phyloP scores from a whole-genome alignment of 495 filamentous ascomycete species.

The Aspergillus taichungensis region DNA sequence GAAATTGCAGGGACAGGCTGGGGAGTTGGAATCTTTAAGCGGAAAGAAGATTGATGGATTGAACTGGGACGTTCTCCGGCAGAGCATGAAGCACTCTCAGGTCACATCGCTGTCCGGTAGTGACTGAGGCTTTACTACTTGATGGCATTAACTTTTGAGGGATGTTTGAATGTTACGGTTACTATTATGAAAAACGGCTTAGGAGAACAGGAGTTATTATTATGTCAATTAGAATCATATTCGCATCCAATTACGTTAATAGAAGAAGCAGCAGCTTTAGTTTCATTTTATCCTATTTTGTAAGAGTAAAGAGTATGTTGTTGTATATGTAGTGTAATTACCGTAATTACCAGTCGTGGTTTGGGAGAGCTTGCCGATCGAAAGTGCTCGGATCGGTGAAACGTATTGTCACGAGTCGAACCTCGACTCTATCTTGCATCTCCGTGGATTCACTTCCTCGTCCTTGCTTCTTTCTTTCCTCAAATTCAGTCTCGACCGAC shows the following conservation, averaged over 20 bases:
- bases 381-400: background rate
- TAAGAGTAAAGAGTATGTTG: background rate
- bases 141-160: no score
- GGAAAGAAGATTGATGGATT: conserved; percentile 43
- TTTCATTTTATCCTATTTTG: background rate
- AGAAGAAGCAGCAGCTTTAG: conserved; percentile 1
- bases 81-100: conserved; percentile 28
- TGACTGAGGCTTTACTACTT: conserved; percentile 5
- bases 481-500: background rate
- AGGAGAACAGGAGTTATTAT: conserved; percentile 9
- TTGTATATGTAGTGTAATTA: conserved; percentile 2
- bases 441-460: no score
- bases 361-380: background rate
- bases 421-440: background rate
- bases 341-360: background rate
- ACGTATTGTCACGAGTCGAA: conserved; percentile 11
- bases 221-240: background rate
- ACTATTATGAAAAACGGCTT: conserved; percentile 8
- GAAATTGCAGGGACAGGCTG: conserved; percentile 26
- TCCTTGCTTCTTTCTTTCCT: no score
- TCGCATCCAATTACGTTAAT: background rate
- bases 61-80: conserved; percentile 43
- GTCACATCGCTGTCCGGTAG: conserved; percentile 10
- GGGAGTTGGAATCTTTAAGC: conserved; percentile 32
- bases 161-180: background rate